phyloP scores from a whole-genome alignment of 1,139 yeast species.

The Hemisphaericaspora lyxosophila region DNA sequence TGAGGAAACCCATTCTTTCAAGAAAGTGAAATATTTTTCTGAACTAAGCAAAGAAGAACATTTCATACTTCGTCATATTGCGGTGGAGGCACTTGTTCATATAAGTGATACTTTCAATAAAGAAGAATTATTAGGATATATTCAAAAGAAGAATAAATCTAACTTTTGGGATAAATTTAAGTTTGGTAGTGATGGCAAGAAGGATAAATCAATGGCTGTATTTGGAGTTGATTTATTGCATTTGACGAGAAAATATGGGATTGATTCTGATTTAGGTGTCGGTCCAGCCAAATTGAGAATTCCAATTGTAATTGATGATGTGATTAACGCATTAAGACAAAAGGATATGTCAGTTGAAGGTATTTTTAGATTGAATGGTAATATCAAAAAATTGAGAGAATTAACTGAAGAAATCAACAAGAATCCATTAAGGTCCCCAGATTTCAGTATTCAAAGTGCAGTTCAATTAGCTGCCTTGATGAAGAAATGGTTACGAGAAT shows the following conservation, averaged over 20 bases:
- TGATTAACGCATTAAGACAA: slow-evolving; percentile 78
- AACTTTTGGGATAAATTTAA: slow-evolving; percentile 77
- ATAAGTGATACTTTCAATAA: slow-evolving; percentile 34
- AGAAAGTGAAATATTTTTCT: slow-evolving; percentile 57
- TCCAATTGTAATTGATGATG: slow-evolving; percentile 85
- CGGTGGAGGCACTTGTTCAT: slow-evolving; percentile 61
- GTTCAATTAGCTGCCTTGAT: slow-evolving; percentile 92
- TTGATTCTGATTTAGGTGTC: slow-evolving; percentile 82
- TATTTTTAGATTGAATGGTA: slow-evolving; percentile 93
- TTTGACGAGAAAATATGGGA: slow-evolving; percentile 75
- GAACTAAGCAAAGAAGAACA: slow-evolving; percentile 66
- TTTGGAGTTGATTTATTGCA: slow-evolving; percentile 79
- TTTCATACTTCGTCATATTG: slow-evolving; percentile 62
- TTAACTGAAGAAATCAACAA: slow-evolving; percentile 74
- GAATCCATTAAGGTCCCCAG: slow-evolving; percentile 71
- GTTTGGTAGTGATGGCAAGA: slow-evolving; percentile 34
- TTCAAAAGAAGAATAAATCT: slow-evolving; percentile 56
- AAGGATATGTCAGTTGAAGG: slow-evolving; percentile 98
- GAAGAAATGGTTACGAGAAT: slow-evolving; percentile 87
- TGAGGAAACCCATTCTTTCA: slow-evolving; percentile 2
- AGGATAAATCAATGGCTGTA: slow-evolving; percentile 42
- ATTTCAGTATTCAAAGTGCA: slow-evolving; percentile 75
- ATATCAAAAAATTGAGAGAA: slow-evolving; percentile 77
- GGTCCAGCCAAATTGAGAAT: slow-evolving; percentile 80
- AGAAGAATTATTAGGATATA: slow-evolving; percentile 54